Evolutionary conservation across 169 alveolate species (phyloP), one percentile per base, ranked within the genome.

Genomic region (Perkinsus olseni): DNA sequence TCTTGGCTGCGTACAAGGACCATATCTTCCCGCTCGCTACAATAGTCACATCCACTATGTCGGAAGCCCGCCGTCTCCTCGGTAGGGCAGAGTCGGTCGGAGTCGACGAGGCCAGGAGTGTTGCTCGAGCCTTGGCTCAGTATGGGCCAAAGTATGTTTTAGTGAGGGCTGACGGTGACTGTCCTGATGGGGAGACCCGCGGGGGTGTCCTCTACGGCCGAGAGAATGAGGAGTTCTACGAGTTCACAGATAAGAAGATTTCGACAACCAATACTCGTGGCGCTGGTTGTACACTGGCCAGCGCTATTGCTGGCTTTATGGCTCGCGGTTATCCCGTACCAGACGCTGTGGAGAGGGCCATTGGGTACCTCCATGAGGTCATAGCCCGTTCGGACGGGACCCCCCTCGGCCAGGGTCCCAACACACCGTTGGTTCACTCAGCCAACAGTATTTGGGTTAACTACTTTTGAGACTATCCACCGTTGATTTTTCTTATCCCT

Each of bases 251-350:
- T 82, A 38, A 38, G 24, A 38, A 11, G 92, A 82, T 82, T 36
- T 4, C 92, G 6, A 82, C 92, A 0, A 36, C 1, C 24, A 38
- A 38, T 38, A 82, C 92, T 4, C 92, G 24, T 82, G 92, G 92
- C 50, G 24, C 92, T 38, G 92, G 92, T 34, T 82, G 92, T 82
- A 38, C 92, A 11, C 92, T 82, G 92, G 39, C 92, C 31, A 38
- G 50, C 11, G 92, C 92, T 20, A 38, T 82, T 11, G 1, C 92
- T 13, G 92, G 50, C 34, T 38, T 38, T 38, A 36, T 82, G n/a
- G 92, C 92, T 6, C 45, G 50, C 92, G 92, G 92, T 36, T 82
- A 21, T 24, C 31, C 82, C 0, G 82, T 62, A 4, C 82, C 82
- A 13, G 82, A 62, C 31, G 82, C 82, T 24, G 82, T 62, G 13